Evolutionary conservation across 495 filamentous ascomycete species (phyloP).

Genomic region (Daldinia vernicosa): DNA sequence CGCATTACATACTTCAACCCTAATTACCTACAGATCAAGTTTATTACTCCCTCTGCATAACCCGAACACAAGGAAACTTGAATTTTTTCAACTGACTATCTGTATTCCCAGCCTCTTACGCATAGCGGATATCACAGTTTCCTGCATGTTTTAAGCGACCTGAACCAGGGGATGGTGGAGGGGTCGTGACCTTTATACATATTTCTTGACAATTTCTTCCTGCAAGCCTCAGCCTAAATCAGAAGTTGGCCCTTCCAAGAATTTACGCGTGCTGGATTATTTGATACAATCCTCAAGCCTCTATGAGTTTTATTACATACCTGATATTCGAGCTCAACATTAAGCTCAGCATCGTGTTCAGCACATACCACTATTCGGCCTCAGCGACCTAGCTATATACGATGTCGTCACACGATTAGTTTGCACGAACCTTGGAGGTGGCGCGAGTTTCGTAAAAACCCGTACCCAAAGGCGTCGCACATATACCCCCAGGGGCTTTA

Average conservation of each 20-base stretch:
- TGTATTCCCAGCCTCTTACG: conserved; percentile 18
- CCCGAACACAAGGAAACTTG: conserved; percentile 20
- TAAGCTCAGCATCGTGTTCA: conserved; percentile 1
- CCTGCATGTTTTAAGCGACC: conserved; percentile 32
- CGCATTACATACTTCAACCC: conserved; percentile 22
- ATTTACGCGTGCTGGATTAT: conserved; percentile 12
- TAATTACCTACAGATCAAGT: conserved; percentile 3
- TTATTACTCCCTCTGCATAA: neutral
- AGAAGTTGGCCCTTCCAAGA: conserved; percentile 28
- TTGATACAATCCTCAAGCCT: conserved; percentile 6
- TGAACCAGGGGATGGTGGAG: conserved; percentile 29
- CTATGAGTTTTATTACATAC: neutral
- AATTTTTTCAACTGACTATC: conserved; percentile 9
- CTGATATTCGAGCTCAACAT: conserved; percentile 3
- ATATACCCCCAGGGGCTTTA: conserved; percentile 34
- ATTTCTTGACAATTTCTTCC: conserved; percentile 28
- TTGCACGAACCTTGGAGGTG: conserved; percentile 29
- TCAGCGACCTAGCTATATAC: conserved; percentile 5
- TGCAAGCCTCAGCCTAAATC: conserved; percentile 49
- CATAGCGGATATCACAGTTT: conserved; percentile 20
- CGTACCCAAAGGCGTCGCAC: conserved; percentile 37
- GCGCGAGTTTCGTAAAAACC: conserved; percentile 34
- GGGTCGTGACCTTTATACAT: conserved; percentile 35
- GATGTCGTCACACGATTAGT: conserved; percentile 25
- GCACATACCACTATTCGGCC: conserved; percentile 3